A percentile compares a stretch with the other conserved stretches of the same genome.
Evolutionary conservation across 805 yeast species (phyloP).

Genomic region (Diddensiella santjacobensis): DNA sequence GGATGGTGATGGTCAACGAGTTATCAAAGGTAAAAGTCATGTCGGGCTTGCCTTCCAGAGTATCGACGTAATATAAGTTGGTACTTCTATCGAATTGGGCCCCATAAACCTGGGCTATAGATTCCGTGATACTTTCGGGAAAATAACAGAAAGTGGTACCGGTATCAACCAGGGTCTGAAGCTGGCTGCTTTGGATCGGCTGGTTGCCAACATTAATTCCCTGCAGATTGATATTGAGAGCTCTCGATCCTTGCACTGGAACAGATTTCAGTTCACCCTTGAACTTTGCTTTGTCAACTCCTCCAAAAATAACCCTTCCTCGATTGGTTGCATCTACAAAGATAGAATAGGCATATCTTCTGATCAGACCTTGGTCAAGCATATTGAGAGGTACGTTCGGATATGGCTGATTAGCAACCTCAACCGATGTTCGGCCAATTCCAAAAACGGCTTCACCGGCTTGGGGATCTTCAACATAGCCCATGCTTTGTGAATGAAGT

Average conservation of each 20-base stretch:
- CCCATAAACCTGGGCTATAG: conserved; percentile 10
- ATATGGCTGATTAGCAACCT: conserved; percentile 38
- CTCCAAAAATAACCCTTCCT: conserved; percentile 33
- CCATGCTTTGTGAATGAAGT: conserved; percentile 4
- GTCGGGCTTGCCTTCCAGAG: conserved; percentile 1
- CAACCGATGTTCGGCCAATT: conserved; percentile 26
- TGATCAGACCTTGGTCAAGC: conserved; percentile 44
- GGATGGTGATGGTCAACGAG: conserved; percentile 24
- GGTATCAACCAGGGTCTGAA: conserved; percentile 18
- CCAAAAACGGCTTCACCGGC: conserved; percentile 12
- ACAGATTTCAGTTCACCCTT: conserved; percentile 24
- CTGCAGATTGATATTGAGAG: conserved; percentile 11
- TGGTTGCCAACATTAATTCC: conserved; percentile 19
- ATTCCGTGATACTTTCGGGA: conserved; percentile 10
- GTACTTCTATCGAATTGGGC: conserved; percentile 6
- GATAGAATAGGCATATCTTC: conserved; percentile 43
- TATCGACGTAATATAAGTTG: conserved; percentile 1
- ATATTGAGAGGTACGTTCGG: conserved; percentile 62
- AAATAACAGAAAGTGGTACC: conserved; percentile 23
- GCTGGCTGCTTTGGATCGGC: neutral
- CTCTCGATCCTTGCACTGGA: conserved; percentile 26
- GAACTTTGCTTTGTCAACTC: conserved; percentile 17
- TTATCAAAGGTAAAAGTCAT: neutral
- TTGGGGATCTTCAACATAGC: conserved; percentile 3
- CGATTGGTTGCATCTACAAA: conserved; percentile 37